Conservation (phyloP, 2,329 filamentous ascomycete species). For the Curvularia spicifera region DNA sequence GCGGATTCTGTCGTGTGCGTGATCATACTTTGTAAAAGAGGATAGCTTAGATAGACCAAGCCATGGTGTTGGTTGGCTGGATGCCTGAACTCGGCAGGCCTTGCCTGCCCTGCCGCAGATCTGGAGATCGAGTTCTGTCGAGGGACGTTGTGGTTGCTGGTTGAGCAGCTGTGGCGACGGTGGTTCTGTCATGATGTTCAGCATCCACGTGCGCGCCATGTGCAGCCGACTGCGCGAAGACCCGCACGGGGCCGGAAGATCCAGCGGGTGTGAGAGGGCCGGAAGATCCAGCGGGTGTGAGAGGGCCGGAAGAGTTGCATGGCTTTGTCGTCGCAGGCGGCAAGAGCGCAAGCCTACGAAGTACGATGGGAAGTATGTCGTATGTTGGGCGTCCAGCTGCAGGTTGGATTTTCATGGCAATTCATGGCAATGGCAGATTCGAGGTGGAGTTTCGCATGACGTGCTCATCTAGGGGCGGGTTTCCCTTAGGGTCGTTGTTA, state of each 20-base stretch:
- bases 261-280: constrained; percentile 1
- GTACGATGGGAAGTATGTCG: too few relatives aligned
- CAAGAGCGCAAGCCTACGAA: too few relatives aligned
- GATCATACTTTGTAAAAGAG: neutral
- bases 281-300: constrained; percentile 4
- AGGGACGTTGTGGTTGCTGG: constrained; percentile 1
- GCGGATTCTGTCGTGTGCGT: constrained; percentile 6
- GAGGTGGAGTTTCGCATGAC: neutral
- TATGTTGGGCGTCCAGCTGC: neutral
- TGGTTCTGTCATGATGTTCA: constrained; percentile 14
- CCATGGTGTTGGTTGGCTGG: neutral
- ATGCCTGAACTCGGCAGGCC: neutral
- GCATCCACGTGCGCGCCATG: constrained; percentile 17
- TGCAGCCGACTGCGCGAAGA: constrained; percentile 14
- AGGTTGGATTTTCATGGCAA: neutral
- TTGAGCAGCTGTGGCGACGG: constrained; percentile 4
- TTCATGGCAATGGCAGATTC: too few relatives aligned
- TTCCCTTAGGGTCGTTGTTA: neutral
- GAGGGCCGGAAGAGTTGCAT: neutral
- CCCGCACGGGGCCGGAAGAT: constrained; percentile 18
- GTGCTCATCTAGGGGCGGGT: neutral
- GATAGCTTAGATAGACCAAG: neutral
- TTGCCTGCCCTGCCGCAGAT: constrained; percentile 6
- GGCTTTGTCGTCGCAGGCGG: neutral
- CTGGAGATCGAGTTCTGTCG: constrained; percentile 6